Evolutionary conservation across 805 yeast species (phyloP), one percentile per base, ranked within the genome.

Genomic region (Candida incommunis): DNA sequence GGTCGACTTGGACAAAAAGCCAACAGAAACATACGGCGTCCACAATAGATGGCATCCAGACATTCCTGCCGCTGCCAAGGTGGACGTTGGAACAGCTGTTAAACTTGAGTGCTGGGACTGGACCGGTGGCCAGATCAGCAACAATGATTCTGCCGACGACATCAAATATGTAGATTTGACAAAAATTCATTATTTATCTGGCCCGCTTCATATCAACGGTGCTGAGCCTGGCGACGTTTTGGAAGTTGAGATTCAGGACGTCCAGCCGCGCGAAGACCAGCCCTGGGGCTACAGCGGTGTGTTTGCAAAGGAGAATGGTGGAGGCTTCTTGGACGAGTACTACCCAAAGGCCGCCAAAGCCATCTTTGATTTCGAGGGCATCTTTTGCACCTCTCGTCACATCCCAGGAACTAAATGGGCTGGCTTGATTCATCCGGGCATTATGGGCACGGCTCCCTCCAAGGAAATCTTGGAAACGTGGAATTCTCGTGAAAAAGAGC

Each of bases 1-100:
- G 46, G 68, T 69, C 40, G 72, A 68, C 50, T 59, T 72, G 23
- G 56, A 58, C 41, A 67, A 55, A 45, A 72, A 74, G 1, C 75
- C 73, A 15, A 62, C 64, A 52, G 68, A 63, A 42, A 76, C 72
- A 54, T 64, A 65, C 23, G 70, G 70, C 21, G 53, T 70, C 41
- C 76, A 71, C 58, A 71, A 71, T 55, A 60, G 76, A 53, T 71
- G 76, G 76, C 76, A 71, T 52, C 76, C 76, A 7, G 74, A 71
- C 43, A 59, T 71, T 26, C 76, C 76, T 40, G 55, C 58, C 45
- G 55, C 65, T 26, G 65, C 55, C 34, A 60, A 62, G 9, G 65
- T 71, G 40, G 52, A 60, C 43, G 74, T 61, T 21, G 67, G 68
- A n/a, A 69, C 67, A 48, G 58, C 69, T 3, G 69, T 68, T 50